Evolutionary conservation across 306 rosid species (phyloP).

Genomic region (Crotalaria pallida): DNA sequence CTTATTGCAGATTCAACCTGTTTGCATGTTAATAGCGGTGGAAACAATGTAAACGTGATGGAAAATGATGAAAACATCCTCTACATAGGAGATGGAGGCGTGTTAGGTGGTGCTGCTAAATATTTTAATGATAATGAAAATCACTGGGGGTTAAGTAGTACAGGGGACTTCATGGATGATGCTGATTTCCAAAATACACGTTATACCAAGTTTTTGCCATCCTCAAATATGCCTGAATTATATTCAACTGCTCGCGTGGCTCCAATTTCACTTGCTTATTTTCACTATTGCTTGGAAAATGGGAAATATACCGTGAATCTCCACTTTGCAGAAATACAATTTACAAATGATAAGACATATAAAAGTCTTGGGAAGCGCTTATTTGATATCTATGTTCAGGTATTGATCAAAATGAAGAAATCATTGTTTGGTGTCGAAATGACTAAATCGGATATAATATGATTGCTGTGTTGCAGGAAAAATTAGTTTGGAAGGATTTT

Average conservation of each 20-base stretch:
- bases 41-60: conserved; percentile 33
- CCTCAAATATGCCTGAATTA: conserved; percentile 30
- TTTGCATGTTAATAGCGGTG: conserved; percentile 61
- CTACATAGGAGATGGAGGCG: conserved; percentile 40
- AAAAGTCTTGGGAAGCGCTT: conserved; percentile 49
- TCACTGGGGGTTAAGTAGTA: conserved; percentile 56
- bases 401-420: conserved; percentile 22
- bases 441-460: conserved; percentile 2
- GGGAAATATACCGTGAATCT: conserved; percentile 53
- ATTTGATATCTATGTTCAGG: conserved; percentile 64
- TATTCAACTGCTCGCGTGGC: conserved; percentile 46
- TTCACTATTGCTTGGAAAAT: conserved; percentile 58
- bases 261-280: conserved; percentile 53
- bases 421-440: neutral
- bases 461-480: conserved; percentile 32
- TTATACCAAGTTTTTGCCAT: conserved; percentile 21
- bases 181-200: conserved; percentile 18
- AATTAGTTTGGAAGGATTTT: conserved; percentile 39
- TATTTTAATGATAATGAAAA: neutral
- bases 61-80: conserved; percentile 23
- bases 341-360: conserved; percentile 45
- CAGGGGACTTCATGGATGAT: conserved; percentile 45
- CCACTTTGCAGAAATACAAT: conserved; percentile 51
- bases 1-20: conserved; percentile 66
- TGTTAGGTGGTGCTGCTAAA: conserved; percentile 41